A percentile compares a stretch with the other conserved stretches of the same genome.
phyloP scores from a whole-genome alignment of 306 rosid species.

The Casuarina equisetifolia region DNA sequence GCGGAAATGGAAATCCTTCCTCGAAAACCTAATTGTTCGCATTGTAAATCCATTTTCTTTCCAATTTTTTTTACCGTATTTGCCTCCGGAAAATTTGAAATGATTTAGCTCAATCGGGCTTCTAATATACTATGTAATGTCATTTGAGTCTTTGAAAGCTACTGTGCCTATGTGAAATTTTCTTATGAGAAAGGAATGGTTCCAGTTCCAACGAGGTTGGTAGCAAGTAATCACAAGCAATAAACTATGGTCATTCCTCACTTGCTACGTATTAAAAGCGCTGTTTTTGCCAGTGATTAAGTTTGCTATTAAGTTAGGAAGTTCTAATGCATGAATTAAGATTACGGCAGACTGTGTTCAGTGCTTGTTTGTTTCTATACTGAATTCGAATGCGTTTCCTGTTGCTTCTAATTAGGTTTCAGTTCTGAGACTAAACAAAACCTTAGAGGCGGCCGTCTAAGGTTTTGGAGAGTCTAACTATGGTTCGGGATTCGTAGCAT shows the following conservation, averaged over 20 bases:
- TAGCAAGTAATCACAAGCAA: not conserved
- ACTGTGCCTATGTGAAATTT: not conserved
- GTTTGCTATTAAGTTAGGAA: not conserved
- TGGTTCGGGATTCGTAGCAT: not conserved
- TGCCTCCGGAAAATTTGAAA: not conserved
- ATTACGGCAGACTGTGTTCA: not conserved
- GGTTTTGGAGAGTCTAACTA: not conserved
- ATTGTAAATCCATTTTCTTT: not conserved
- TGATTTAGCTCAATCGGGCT: not conserved
- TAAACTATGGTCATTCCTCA: not conserved
- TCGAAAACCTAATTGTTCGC: not conserved
- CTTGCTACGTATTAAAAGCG: not conserved
- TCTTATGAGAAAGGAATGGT: not conserved
- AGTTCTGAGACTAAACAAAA: not conserved
- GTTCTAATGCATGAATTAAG: not conserved
- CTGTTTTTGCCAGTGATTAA: not conserved
- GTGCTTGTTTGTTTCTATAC: not conserved
- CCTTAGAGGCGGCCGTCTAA: not conserved
- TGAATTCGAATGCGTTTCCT: not conserved
- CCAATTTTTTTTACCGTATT: not conserved
- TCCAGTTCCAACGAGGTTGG: not conserved
- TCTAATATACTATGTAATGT: not conserved
- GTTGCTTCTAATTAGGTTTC: not conserved
- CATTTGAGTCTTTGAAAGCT: not conserved
- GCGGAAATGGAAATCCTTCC: not conserved